Evolutionary conservation across 2,329 filamentous ascomycete genomes (phyloP).

Genomic region (Xylaria sp.): DNA sequence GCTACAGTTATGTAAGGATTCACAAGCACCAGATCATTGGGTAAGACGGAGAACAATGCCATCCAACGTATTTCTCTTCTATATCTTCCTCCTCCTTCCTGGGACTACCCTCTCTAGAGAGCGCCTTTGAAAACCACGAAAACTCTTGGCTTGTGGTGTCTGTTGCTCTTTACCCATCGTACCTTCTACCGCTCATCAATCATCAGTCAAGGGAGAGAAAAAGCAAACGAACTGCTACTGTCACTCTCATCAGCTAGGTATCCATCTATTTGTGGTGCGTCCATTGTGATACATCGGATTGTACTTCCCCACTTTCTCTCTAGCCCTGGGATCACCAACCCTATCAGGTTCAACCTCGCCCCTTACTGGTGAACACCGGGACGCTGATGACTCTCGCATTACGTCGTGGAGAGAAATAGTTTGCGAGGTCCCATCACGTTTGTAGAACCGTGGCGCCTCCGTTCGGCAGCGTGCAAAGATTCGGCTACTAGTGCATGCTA

Average conservation of each 20-base stretch:
- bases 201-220: neutral
- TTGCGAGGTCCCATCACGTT: constrained; percentile 14
- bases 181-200: neutral
- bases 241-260: constrained; percentile 7
- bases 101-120: neutral
- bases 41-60: constrained; percentile 4
- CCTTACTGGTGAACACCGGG: neutral
- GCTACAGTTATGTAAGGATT: constrained; percentile 5
- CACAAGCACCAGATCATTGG: constrained; percentile 14
- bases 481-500: neutral
- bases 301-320: constrained; percentile 11
- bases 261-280: constrained; percentile 6
- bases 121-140: neutral
- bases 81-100: neutral
- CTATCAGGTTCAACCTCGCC: constrained; percentile 1
- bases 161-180: neutral
- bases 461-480: neutral
- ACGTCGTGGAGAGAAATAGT: constrained; percentile 8
- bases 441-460: constrained; percentile 6
- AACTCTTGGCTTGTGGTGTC: neutral
- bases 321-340: constrained; percentile 6
- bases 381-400: constrained; percentile 12
- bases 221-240: constrained; percentile 16
- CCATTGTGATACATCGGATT: constrained; percentile 11
- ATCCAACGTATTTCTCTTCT: constrained; percentile 5